Base-by-base conservation (phyloP, 225 moss, liverwort and hornwort genomes). In the Anthoceros angustus region DNA sequence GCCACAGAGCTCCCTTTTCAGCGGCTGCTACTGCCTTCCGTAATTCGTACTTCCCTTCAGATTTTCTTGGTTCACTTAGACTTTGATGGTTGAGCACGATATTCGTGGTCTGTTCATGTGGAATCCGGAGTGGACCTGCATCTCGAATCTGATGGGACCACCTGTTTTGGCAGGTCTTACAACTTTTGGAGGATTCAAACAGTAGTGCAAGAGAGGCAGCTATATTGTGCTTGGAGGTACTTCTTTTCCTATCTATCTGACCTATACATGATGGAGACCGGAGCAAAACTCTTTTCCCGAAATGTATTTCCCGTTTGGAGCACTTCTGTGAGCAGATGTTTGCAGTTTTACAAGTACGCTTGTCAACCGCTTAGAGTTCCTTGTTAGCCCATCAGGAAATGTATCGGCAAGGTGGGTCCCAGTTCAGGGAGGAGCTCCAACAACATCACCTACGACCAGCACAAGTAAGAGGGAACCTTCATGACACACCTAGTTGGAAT, bases 171-270 rank as follows among this genome's bases (percentile, higher is more conserved):
- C 82, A 89, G 88, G 88, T 91, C 45, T 74, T 95, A 67, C 86
- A 82, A 41, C 77, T 91, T 38, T 75, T 95, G 78, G 91, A 95
- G 72, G 95, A 95, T 78, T 88, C 95, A 40, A 91, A 91, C 66
- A 95, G 83, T 79, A 87, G 72, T 77, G 95, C 91, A 40, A 79
- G 95, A 74, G 95, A 95, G 75, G 95, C 95, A 70, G 95, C 95
- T 24, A 88, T 95, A 85, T 83, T 95, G 45, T 95, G 95, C 75
- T 78, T 95, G 69, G 95, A 95, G 77, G 88, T 89, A 79, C 62
- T 73, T 61, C 24, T 48, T 68, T 63, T 70, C 62, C 69, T 40
- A 41, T 43, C 15, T 42, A 68, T 24, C 46, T 32, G 32, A 32
- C 4, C 32, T 32, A 32, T 32, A 32, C 32, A 32, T 32, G 2